phyloP scores from a whole-genome alignment of 2,329 filamentous ascomycete species.

The Fusarium oligoseptatum region DNA sequence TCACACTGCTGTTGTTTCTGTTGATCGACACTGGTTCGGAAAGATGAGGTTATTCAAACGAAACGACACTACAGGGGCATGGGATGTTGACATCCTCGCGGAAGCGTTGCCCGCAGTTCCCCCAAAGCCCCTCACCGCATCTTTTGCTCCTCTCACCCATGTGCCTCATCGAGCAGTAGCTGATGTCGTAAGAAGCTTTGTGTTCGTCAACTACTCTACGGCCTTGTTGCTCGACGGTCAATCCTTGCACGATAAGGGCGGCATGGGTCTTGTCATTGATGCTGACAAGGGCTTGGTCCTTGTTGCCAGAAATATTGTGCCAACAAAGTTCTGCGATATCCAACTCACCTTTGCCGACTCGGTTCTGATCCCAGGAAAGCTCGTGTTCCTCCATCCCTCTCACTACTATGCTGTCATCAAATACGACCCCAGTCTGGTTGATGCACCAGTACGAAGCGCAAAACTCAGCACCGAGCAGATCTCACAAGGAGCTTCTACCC shows the following conservation, averaged over 20 bases:
- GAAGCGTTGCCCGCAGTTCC: slow-evolving; percentile 81
- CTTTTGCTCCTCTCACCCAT: slow-evolving; percentile 92
- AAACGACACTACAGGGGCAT: slow-evolving; percentile 89
- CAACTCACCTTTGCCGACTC: slow-evolving; percentile 97
- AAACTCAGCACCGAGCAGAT: slow-evolving; percentile 84
- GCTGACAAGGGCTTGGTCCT: slow-evolving; percentile 94
- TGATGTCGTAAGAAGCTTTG: slow-evolving; percentile 93
- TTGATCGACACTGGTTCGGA: slow-evolving; percentile 95
- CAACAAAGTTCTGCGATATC: slow-evolving; percentile 96
- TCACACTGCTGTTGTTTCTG: slow-evolving; percentile 89
- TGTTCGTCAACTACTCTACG: slow-evolving; percentile 91
- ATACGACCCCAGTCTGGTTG: slow-evolving; percentile 91
- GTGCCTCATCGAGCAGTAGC: slow-evolving; percentile 88
- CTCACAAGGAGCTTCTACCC: slow-evolving; percentile 91
- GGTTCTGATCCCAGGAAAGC: slow-evolving; percentile 91
- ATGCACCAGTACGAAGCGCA: slow-evolving; percentile 91
- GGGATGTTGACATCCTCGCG: slow-evolving; percentile 91
- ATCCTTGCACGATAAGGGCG: slow-evolving; percentile 78
- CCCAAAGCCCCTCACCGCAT: slow-evolving; percentile 80
- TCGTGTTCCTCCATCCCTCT: slow-evolving; percentile 94
- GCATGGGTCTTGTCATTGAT: slow-evolving; percentile 95
- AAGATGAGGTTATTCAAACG: slow-evolving; percentile 94
- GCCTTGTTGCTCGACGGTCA: slow-evolving; percentile 90
- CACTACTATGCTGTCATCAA: slow-evolving; percentile 97
- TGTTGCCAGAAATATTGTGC: slow-evolving; percentile 92